Evolutionary conservation across 768 basidiomycete genomes (phyloP), one percentile per base, ranked within the genome.

Genomic region (Austroboletus eburneus): DNA sequence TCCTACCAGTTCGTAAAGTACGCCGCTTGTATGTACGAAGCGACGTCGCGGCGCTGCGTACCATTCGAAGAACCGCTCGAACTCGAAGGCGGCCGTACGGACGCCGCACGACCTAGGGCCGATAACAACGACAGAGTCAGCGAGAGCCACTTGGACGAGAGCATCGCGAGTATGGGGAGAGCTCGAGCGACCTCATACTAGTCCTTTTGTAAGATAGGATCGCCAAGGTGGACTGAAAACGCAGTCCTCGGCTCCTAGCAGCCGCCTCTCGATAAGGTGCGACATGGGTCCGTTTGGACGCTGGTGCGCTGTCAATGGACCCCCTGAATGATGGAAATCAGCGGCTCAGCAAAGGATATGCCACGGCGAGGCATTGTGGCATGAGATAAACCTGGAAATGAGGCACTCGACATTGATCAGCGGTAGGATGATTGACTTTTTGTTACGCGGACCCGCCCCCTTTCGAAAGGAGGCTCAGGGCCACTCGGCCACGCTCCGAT

Each of bases 1-100:
- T 24, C 10, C 16, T 39, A 63, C 69, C 68, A 70, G 51, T 69
- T 69, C 9, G 69, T 62, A 42, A 69, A 69, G 50, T 69, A 70
- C 4, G 57, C 69, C 4, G 53, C 66, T 34, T 68, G 67, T 18
- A 69, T 44, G 43, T 69, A 67, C 2, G 57, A 54, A 12, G 18
- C n/a, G 4, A 57, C 46, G 20, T 41, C 52, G 23, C 45, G 51
- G 36, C 34, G 56, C 16, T 49, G 52, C 5, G 50, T 45, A 40
- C 4, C 21, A 37, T 51, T 51, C 2, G 34, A 39, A 2, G 41
- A 17, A 41, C 9, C 9, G 14, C 30, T 29, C 13, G 9, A 6
- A n/a, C 30, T 29, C 13, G 9, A 3, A 5, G 40, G 30, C 3
- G 57, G 48, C 48, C 30, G 36, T 17, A 57, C 18, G 39, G 55